Percentiles rank a stretch among this genome's conserved stretches.
Conservation (phyloP, 768 basidiomycete genomes). For the Podaxis pistillaris region DNA sequence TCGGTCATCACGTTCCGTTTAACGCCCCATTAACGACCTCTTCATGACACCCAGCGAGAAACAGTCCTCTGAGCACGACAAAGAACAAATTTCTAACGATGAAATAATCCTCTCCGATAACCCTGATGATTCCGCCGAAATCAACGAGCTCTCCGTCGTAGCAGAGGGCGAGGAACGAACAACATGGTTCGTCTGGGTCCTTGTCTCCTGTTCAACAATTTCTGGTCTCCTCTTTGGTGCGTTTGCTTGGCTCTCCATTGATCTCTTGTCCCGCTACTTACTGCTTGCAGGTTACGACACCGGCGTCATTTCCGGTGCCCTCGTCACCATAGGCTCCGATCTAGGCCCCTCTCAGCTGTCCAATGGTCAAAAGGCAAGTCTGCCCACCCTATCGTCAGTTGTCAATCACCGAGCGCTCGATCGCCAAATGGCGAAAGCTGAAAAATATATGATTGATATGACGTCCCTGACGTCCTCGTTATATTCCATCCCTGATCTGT, state of each 20-base stretch:
- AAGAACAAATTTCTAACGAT: background rate
- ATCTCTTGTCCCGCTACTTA: background rate
- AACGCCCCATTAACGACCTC: background rate
- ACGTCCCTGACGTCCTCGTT: background rate
- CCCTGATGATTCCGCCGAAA: conserved; percentile 42
- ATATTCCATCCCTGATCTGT: no score
- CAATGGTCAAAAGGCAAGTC: conserved; percentile 58
- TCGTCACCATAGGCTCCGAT: conserved; percentile 69
- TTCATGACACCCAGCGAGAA: conserved; percentile 9
- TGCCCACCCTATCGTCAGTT: background rate
- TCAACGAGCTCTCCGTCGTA: conserved; percentile 57
- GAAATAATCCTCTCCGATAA: background rate
- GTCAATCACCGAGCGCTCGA: background rate
- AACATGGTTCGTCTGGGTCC: conserved; percentile 76
- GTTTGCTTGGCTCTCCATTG: conserved; percentile 19
- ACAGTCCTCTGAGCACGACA: conserved; percentile 8
- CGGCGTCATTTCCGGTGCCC: conserved; percentile 77
- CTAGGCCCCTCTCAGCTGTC: conserved; percentile 57
- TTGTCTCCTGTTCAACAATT: conserved; percentile 73
- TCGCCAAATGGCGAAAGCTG: background rate
- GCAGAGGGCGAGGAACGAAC: conserved; percentile 66
- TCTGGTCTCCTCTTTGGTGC: conserved; percentile 74
- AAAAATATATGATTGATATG: background rate
- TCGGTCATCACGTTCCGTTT: background rate
- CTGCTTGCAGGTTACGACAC: conserved; percentile 69